Conservation (phyloP, 2,329 filamentous ascomycete genomes). For the Nemania sp. region DNA sequence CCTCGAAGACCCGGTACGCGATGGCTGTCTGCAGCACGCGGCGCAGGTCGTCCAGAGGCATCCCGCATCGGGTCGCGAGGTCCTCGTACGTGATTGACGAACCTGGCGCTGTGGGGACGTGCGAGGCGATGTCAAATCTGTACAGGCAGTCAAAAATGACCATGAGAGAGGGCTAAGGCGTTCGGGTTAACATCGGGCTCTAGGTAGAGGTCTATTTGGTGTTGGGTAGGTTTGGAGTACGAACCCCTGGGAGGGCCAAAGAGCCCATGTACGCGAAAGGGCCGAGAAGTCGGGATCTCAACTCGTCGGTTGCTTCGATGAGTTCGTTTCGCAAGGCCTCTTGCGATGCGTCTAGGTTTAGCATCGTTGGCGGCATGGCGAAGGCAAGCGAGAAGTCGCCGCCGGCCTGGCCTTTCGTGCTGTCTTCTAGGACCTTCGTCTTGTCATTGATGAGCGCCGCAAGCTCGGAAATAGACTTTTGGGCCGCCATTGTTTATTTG, state of each 20-base stretch:
- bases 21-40: slow-evolving; percentile 46
- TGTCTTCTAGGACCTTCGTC: slow-evolving; percentile 38
- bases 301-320: slow-evolving; percentile 45
- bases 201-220: too few species aligned
- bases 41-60: slow-evolving; percentile 43
- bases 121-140: slow-evolving; percentile 42
- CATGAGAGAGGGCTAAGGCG: slow-evolving; percentile 35
- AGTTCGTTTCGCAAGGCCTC: slow-evolving; percentile 38
- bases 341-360: slow-evolving; percentile 32
- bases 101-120: slow-evolving; percentile 39
- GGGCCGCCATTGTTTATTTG: slow-evolving; percentile 38
- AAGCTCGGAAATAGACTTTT: slow-evolving; percentile 44
- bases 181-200: background rate
- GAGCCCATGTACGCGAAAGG: slow-evolving; percentile 41
- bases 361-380: slow-evolving; percentile 29
- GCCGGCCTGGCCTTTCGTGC: slow-evolving; percentile 38
- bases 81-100: slow-evolving; percentile 34
- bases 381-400: slow-evolving; percentile 43
- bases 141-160: slow-evolving; percentile 43
- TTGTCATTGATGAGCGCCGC: slow-evolving; percentile 42
- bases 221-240: background rate
- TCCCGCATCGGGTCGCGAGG: slow-evolving; percentile 25
- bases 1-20: slow-evolving; percentile 47
- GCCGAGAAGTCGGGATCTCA: slow-evolving; percentile 42
- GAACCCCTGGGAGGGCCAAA: slow-evolving; percentile 36